Evolutionary conservation across 495 filamentous ascomycete genomes (phyloP), one percentile per base, ranked within the genome.

Genomic region (Aspergillus bridgeri): DNA sequence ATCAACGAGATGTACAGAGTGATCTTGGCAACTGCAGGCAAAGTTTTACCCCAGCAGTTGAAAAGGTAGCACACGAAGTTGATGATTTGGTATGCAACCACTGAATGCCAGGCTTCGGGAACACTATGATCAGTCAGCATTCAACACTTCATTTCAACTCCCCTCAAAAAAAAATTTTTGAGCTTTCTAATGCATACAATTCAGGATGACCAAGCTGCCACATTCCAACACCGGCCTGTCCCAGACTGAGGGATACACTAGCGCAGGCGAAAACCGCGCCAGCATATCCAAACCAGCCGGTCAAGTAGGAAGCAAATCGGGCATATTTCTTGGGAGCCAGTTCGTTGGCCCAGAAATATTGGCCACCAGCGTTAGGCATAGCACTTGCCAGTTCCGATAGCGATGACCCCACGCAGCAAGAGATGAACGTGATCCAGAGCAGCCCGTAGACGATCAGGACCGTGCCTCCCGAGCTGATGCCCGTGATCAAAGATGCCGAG

Each of bases 331-430:
- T 74, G 0, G 85, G 83, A 6, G 85, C 83, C 48, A 87, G 65
- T 59, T 81, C 76, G 55, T 75, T 76, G 1, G 82, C 78, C 85
- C 84, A 87, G 67, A 79, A 87, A 63, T 86, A 87, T 55, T 85
- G 84, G 0, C 85, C 84, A 21, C 83, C 84, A 21, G 83, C 80
- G 65, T 84, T 85, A 2, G 85, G 85, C 64, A 85, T 67, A 0
- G 82, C 77, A 56, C 74, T 79, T 3, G 81, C 81, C 52, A 88
- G 57, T 62, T 88, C 85, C 22, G 77, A 75, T 15, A 87, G 69
- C 9, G 79, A 77, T 43, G 82, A 73, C 8, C 71, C 84, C 27
- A 84, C 80, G 60, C 80, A 83, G 4, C 73, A 73, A 22, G 78
- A 82, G 51, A 86, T 75, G 45, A 82, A 54, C 7, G 77, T 71